phyloP scores from a whole-genome alignment of 2,329 filamentous ascomycete genomes.

The Daldinia sp. region DNA sequence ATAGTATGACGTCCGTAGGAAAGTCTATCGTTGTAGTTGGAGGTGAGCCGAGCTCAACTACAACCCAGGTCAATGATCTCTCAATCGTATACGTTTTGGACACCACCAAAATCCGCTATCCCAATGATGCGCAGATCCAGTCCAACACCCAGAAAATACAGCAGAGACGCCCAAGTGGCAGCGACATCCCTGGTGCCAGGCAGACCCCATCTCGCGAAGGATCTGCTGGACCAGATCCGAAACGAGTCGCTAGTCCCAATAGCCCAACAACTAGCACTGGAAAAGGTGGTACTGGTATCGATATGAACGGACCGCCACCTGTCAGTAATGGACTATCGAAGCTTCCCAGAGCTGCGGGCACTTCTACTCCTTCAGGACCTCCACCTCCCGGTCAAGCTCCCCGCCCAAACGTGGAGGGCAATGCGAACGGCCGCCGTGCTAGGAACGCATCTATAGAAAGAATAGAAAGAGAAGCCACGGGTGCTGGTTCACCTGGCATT shows the following conservation, averaged over 20 bases:
- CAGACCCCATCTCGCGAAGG: conserved; percentile 61
- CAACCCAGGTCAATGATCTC: conserved; percentile 83
- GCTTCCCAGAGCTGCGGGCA: conserved; percentile 55
- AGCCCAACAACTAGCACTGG: conserved; percentile 52
- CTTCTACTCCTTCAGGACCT: conserved; percentile 61
- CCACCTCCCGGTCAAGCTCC: conserved; percentile 68
- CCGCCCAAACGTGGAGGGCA: conserved; percentile 60
- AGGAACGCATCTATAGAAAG: conserved; percentile 65
- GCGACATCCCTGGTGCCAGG: conserved; percentile 50
- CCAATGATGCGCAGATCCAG: conserved; percentile 74
- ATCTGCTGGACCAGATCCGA: conserved; percentile 65
- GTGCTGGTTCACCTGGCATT: conserved; percentile 55
- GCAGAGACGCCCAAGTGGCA: conserved; percentile 59
- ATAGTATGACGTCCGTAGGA: conserved; percentile 96
- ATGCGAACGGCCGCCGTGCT: conserved; percentile 56
- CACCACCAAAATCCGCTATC: conserved; percentile 96
- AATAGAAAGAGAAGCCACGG: conserved; percentile 52
- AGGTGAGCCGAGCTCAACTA: conserved; percentile 91
- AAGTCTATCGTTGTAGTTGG: conserved; percentile 94
- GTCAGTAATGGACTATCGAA: conserved; percentile 55
- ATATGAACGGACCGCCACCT: conserved; percentile 54
- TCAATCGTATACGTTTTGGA: conserved; percentile 92
- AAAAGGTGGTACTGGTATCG: conserved; percentile 60
- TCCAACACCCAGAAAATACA: conserved; percentile 55
- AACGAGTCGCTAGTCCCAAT: conserved; percentile 56